Conservation (phyloP, 1,284 basidiomycete genomes). For the Pisolithus thermaeus region DNA sequence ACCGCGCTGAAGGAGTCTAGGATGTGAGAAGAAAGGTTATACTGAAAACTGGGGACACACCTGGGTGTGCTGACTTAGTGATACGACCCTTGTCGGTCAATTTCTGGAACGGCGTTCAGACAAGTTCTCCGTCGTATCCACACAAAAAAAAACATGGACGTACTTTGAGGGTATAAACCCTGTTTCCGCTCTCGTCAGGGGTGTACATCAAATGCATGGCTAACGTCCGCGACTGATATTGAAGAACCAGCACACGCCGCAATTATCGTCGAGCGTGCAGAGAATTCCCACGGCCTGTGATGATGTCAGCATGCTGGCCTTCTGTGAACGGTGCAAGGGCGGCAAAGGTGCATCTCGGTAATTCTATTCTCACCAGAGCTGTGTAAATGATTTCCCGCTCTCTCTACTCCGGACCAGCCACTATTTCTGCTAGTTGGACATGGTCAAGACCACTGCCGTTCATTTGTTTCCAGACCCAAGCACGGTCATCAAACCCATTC, state of each 20-base stretch:
- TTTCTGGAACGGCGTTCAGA: constrained; percentile 54
- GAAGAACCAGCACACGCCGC: no score
- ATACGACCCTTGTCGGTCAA: constrained; percentile 71
- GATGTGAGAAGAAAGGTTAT: constrained; percentile 13
- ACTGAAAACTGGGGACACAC: constrained; percentile 38
- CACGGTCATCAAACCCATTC: constrained; percentile 46
- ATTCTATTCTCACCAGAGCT: no score
- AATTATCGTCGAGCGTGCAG: no score
- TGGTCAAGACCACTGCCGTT: constrained; percentile 37
- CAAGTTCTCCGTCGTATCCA: background rate
- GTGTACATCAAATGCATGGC: constrained; percentile 95
- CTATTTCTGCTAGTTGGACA: background rate
- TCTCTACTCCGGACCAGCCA: background rate
- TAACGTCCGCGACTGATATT: background rate
- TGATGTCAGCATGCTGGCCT: no score
- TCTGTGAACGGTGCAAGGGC: no score
- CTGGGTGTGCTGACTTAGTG: constrained; percentile 93
- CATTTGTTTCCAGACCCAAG: constrained; percentile 40
- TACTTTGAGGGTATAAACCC: constrained; percentile 88
- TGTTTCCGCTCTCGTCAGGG: constrained; percentile 71
- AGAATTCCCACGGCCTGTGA: constrained; percentile 1
- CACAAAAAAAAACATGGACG: constrained; percentile 13
- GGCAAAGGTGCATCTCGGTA: no score
- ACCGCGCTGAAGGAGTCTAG: constrained; percentile 58
- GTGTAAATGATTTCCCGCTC: background rate